A percentile compares a stretch with the other conserved stretches of the same genome.
Evolutionary conservation across 345 rosid species (phyloP).

Genomic region (Xanthoceras sorbifolium): DNA sequence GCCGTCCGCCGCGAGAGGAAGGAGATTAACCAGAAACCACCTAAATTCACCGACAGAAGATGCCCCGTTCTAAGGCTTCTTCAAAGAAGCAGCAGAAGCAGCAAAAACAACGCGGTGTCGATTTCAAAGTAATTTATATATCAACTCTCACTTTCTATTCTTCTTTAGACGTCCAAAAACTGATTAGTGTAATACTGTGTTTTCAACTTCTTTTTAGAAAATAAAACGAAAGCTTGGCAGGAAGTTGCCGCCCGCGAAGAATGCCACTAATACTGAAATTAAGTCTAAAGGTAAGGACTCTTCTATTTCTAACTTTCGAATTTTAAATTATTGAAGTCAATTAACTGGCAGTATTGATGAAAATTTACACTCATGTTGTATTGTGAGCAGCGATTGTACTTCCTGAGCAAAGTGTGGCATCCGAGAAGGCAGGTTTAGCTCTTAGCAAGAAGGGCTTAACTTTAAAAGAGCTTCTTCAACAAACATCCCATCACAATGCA

Average conservation of each 20-base stretch:
- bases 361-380: neutral
- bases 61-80: conserved; percentile 63
- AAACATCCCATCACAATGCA: conserved; percentile 79
- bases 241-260: conserved; percentile 84
- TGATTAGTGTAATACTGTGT: neutral
- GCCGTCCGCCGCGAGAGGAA: neutral
- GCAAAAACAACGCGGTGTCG: conserved; percentile 72
- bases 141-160: neutral
- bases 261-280: conserved; percentile 84
- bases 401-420: conserved; percentile 88
- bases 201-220: conserved; percentile 50
- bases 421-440: conserved; percentile 76
- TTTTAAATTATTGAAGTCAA: conserved; percentile 1
- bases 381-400: conserved; percentile 70
- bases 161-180: neutral
- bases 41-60: conserved; percentile 3
- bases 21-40: too few relatives aligned
- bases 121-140: conserved; percentile 57
- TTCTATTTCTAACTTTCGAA: neutral
- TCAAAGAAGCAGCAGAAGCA: conserved; percentile 59
- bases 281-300: conserved; percentile 67
- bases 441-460: conserved; percentile 91
- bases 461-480: conserved; percentile 77
- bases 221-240: conserved; percentile 86
- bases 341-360: neutral